Conservation (phyloP, 2,329 filamentous ascomycete genomes). For the Emergomyces pasteurianus region DNA sequence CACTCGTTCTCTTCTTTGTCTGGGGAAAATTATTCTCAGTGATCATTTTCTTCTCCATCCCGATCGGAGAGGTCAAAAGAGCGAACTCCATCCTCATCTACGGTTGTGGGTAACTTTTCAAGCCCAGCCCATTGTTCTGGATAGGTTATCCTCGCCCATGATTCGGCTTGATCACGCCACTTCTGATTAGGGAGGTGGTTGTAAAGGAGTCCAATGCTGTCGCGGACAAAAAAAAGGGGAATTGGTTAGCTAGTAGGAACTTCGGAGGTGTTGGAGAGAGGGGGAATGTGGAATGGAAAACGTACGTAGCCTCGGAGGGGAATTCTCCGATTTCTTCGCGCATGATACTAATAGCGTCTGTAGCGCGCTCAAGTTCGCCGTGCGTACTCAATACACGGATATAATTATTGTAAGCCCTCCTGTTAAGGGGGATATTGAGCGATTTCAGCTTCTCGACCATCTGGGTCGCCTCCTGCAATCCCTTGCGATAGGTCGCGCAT, state of each 20-base stretch:
- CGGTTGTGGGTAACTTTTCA: slow-evolving; percentile 26
- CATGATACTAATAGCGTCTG: slow-evolving; percentile 54
- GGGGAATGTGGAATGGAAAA: slow-evolving; percentile 16
- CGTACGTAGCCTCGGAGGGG: slow-evolving; percentile 62
- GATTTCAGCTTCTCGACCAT: slow-evolving; percentile 46
- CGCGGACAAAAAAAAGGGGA: background rate
- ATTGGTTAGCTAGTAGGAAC: background rate
- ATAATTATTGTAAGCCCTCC: slow-evolving; percentile 63
- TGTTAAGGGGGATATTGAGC: slow-evolving; percentile 69
- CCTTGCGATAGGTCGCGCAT: slow-evolving; percentile 49
- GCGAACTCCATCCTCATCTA: slow-evolving; percentile 8
- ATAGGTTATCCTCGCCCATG: slow-evolving; percentile 60
- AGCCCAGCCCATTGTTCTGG: slow-evolving; percentile 58
- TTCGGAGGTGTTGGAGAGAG: background rate
- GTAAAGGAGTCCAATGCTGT: slow-evolving; percentile 61
- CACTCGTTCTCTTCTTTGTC: background rate
- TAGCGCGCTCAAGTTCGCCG: slow-evolving; percentile 56
- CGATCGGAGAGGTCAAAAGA: slow-evolving; percentile 8
- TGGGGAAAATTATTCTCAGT: background rate
- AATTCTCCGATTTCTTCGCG: slow-evolving; percentile 52
- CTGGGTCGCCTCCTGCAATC: slow-evolving; percentile 37
- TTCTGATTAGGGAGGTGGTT: slow-evolving; percentile 57
- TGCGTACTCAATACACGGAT: slow-evolving; percentile 63
- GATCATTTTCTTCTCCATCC: background rate
- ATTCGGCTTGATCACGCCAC: slow-evolving; percentile 57